Percentiles rank a stretch among this genome's conserved stretches.
phyloP scores from a whole-genome alignment of 1,284 basidiomycete species.

The Thecaphora thlaspeos region DNA sequence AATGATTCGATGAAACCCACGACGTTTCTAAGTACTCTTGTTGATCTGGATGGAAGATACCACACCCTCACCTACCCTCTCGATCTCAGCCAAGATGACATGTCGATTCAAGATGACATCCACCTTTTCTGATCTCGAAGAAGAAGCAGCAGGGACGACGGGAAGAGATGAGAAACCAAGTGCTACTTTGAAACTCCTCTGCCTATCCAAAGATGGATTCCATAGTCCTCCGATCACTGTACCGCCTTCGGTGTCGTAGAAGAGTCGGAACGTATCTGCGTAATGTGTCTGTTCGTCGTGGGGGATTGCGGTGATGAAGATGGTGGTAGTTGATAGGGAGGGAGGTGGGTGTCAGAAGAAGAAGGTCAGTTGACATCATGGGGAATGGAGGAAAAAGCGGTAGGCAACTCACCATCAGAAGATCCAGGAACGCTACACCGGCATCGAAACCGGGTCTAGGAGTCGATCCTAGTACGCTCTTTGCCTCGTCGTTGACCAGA shows the following conservation, averaged over 20 bases:
- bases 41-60: no score
- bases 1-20: no score
- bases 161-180: slow-evolving; percentile 73
- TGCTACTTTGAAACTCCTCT: slow-evolving; percentile 74
- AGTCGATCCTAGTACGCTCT: no score
- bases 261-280: slow-evolving; percentile 75
- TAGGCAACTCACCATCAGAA: slow-evolving; percentile 15
- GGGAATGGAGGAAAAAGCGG: not conserved
- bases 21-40: no score
- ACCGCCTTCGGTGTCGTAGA: slow-evolving; percentile 82
- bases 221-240: slow-evolving; percentile 75
- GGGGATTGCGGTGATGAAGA: not conserved
- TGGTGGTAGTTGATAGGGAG: no score
- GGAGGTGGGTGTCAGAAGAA: not conserved
- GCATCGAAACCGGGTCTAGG: slow-evolving; percentile 69
- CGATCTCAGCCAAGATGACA: slow-evolving; percentile 74
- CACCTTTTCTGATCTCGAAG: slow-evolving; percentile 18
- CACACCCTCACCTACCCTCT: no score
- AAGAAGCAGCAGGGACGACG: slow-evolving; percentile 60
- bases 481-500: no score
- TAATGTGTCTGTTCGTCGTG: slow-evolving; percentile 66
- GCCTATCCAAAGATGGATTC: slow-evolving; percentile 67
- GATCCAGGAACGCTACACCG: slow-evolving; percentile 68
- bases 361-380: no score
- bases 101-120: slow-evolving; percentile 68